These are phyloP conservation scores for Vaccinium vitisidaea DNA, from an alignment of 148 eudicot genomes.

Conservation along the genomic window DNA sequence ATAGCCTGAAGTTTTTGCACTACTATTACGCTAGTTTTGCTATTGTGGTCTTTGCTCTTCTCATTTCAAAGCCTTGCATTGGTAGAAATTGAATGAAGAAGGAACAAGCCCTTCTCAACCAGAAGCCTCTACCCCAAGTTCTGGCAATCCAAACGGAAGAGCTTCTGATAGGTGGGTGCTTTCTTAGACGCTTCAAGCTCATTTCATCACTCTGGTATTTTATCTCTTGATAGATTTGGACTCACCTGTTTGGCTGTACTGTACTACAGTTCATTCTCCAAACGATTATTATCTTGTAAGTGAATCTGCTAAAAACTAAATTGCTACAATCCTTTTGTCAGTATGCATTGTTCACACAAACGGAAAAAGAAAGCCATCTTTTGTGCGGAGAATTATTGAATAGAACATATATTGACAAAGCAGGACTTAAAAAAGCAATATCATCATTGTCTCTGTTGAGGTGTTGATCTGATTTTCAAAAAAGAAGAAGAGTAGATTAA, in stretches of 20 bases:
- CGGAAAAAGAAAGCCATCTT: background rate
- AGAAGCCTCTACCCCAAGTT: conserved; percentile 18
- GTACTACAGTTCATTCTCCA: background rate
- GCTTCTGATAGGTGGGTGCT: conserved; percentile 19
- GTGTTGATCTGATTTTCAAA: background rate
- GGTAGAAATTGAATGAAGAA: conserved; percentile 24
- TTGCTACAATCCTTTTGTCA: background rate
- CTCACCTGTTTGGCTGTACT: background rate
- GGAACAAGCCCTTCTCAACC: conserved; percentile 11
- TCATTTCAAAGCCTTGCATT: conserved; percentile 35
- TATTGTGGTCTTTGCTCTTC: conserved; percentile 23
- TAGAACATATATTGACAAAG: background rate
- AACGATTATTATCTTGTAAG: background rate
- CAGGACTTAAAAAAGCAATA: background rate
- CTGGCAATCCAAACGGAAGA: conserved; percentile 21
- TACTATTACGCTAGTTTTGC: background rate
- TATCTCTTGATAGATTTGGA: background rate
- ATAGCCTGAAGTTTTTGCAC: conserved; percentile 13
- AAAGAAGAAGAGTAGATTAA: too few species aligned
- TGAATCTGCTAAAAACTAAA: background rate
- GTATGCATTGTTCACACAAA: background rate
- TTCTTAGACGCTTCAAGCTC: background rate
- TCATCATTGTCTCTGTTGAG: background rate
- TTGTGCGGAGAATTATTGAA: background rate
- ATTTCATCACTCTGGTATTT: background rate